Evolutionary conservation across 805 yeast species (phyloP), one percentile per base, ranked within the genome.

Genomic region (Candida montana): DNA sequence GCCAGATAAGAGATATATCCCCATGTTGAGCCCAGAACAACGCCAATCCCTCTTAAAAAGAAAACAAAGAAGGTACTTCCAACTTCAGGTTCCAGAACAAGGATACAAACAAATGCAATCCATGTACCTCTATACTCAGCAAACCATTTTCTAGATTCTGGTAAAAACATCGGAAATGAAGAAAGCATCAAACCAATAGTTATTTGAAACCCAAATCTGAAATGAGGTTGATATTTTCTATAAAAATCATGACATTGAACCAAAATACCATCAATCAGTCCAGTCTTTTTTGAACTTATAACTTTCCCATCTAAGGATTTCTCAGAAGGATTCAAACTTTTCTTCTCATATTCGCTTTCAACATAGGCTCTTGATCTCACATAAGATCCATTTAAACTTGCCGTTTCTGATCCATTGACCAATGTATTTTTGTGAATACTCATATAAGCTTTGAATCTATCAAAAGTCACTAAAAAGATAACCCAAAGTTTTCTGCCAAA

Each of bases 31-130:
- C 79, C 79, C 11, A 57, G 37, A 2, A 69, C 50, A 9, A 72
- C 69, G 18, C 79, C 78, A 15, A 72, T 67, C 10, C 68, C 67
- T 51, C 79, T 64, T 2, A 71, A 48, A 36, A 73, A 64, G 46
- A 70, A 69, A 4, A 69, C 71, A 61, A 66, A 69, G 37, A 71
- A 65, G 1, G 79, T 71, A 15, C 68, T 71, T 12, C 79, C 79
- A 13, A 74, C 65, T 6, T 75, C 69, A 1, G 76, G 73, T 46
- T 74, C 79, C 21, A 73, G 42, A 19, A 71, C 72, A 35, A 74
- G 51, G 26, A 69, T 68, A 46, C 75, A 72, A 5, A 72, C 75
- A 59, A 74, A 74, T 21, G 78, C 79, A 7, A 72, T 66, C 79
- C 79, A 74, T 1, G 72, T 58, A 32, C 78, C 79, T 45, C 71